Evolutionary conservation across 768 basidiomycete species (phyloP), one percentile per base, ranked within the genome.

Genomic region (Lentinula sp.): DNA sequence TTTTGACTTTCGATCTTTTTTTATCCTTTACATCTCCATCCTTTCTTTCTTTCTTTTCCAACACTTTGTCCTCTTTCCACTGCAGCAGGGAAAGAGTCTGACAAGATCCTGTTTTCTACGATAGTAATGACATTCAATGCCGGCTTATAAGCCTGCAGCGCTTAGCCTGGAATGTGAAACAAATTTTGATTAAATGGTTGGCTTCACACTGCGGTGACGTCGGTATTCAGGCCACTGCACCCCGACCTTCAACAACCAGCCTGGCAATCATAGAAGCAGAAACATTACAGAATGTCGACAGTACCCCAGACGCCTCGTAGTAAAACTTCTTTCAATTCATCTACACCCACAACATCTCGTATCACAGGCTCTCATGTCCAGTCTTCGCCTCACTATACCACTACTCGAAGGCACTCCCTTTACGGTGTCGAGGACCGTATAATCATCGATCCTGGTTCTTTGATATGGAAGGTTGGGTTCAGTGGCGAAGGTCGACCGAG

Each of bases 381-480:
- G 62, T 73, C 88, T 2, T 92, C 93, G 16, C 93, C 92, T 0
- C 91, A 93, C 66, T 94, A 94, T 71, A 73, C 86, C 10, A 93
- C 91, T 9, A 91, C 90, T 1, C 80, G 93, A 50, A 80, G 94
- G 59, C 96, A 98, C 71, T 96, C 95, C 1, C 76, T 98, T 7
- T 99, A 99, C 74, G 97, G 97, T 32, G 93, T 91, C 6, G 97
- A 99, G 70, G 97, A 98, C 74, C 83, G 96, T 50, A 85, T 98
- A 45, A 85, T 99, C 60, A 90, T 99, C 64, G 97, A 99, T 72
- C 89, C 95, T 23, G 97, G 97, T 18, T 94, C 92, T 50, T 81
- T 88, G 57, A 82, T 95, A 62, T 98, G 96, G 95, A 97, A 95
- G 76, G 92, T 95, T 10, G 97, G 97, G 2, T 98, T 98, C 77